These are phyloP conservation scores for Penicillium herquei DNA, from an alignment of 495 filamentous ascomycete genomes.

Conservation along the genomic window DNA sequence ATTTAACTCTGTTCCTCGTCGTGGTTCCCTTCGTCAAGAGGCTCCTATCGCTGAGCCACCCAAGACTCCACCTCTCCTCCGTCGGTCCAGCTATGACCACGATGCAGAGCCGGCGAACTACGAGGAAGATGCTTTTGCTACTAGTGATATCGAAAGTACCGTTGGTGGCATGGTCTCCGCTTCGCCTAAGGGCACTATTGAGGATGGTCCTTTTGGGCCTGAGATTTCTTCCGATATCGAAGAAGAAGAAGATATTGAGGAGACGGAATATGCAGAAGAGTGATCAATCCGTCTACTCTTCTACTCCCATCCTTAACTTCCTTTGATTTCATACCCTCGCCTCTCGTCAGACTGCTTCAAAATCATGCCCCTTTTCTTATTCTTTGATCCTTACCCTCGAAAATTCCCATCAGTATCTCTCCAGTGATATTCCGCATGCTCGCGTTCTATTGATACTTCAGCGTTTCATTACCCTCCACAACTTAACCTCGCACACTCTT, in stretches of 20 bases:
- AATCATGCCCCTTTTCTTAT: slow-evolving; percentile 7
- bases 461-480: slow-evolving; percentile 4
- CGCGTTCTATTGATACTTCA: slow-evolving; percentile 6
- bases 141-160: slow-evolving; percentile 43
- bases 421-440: not conserved
- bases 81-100: slow-evolving; percentile 65
- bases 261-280: slow-evolving; percentile 4
- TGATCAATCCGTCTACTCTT: not conserved
- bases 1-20: slow-evolving; percentile 31
- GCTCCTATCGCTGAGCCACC: slow-evolving; percentile 45
- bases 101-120: slow-evolving; percentile 58
- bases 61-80: slow-evolving; percentile 69
- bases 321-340: slow-evolving; percentile 5
- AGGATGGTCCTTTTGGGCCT: slow-evolving; percentile 40
- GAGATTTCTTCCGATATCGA: slow-evolving; percentile 23
- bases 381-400: not conserved
- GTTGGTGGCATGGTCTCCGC: slow-evolving; percentile 40
- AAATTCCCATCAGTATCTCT: too few species aligned
- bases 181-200: slow-evolving; percentile 30
- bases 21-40: slow-evolving; percentile 32
- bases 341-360: not conserved
- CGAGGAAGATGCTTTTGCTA: slow-evolving; percentile 31
- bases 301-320: slow-evolving; percentile 6
- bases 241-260: slow-evolving; percentile 8
- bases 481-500: slow-evolving; percentile 6